Conservation (phyloP, 1,284 basidiomycete genomes). For the Ustilago esculenta region DNA sequence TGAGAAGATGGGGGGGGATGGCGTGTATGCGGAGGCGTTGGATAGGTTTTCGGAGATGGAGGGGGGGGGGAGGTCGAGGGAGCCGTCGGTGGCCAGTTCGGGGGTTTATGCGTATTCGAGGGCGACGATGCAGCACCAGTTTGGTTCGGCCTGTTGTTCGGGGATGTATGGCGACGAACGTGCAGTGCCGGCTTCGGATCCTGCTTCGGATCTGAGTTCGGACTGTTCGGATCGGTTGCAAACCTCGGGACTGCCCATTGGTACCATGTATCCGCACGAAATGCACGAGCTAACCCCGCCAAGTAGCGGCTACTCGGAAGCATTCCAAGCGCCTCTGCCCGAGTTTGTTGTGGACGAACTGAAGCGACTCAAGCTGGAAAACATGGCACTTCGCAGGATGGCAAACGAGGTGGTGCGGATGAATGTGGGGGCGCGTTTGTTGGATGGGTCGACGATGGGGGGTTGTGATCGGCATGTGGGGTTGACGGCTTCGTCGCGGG, state of each 20-base stretch:
- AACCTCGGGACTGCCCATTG: conserved; percentile 4
- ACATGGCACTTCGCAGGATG: conserved; percentile 41
- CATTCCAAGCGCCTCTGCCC: conserved; percentile 11
- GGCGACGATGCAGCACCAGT: conserved; percentile 18
- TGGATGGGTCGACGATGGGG: too few relatives aligned
- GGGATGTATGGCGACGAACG: conserved; percentile 24
- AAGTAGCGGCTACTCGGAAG: conserved; percentile 1
- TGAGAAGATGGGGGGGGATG: too few relatives aligned
- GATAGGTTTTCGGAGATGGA: too few relatives aligned
- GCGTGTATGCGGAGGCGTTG: too few relatives aligned
- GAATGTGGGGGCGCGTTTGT: conserved; percentile 4
- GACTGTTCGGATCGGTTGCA: conserved; percentile 32
- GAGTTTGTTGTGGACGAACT: conserved; percentile 38
- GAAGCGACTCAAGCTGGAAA: conserved; percentile 41
- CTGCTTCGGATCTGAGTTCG: conserved; percentile 37
- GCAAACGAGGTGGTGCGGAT: conserved; percentile 25
- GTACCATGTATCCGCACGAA: background rate
- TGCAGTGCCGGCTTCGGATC: conserved; percentile 14
- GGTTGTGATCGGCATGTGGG: conserved; percentile 16
- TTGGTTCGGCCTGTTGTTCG: conserved; percentile 28
- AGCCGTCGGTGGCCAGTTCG: too few relatives aligned
- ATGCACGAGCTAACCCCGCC: conserved; percentile 2
- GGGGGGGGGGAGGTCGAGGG: too few relatives aligned
- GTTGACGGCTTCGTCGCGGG: conserved; percentile 11
- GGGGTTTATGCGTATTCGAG: conserved; percentile 1